A percentile compares a stretch with the other conserved stretches of the same genome.
These are phyloP conservation scores for Emmonsia crescens DNA, from an alignment of 2,329 filamentous ascomycete species.

Conservation along the genomic window DNA sequence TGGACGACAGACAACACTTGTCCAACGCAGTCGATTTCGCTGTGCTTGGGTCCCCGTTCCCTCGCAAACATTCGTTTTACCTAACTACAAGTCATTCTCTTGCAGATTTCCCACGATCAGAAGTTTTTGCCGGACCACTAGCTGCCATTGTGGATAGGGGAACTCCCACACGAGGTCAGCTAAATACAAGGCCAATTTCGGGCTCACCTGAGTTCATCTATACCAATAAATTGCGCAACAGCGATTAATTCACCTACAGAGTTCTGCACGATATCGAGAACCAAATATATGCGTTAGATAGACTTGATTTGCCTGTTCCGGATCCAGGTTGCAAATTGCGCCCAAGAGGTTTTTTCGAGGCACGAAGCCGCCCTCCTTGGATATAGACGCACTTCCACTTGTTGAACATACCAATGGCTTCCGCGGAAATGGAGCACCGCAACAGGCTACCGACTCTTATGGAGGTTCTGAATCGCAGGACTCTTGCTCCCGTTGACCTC, in stretches of 20 bases:
- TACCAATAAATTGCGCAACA: not conserved
- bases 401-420: constrained; percentile 13
- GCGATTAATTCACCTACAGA: not conserved
- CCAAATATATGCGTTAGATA: not conserved
- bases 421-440: constrained; percentile 42
- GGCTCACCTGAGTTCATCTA: not conserved
- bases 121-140: not conserved
- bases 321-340: not conserved
- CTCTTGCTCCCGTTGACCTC: constrained; percentile 88
- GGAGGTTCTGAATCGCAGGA: constrained; percentile 87
- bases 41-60: not conserved
- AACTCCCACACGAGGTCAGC: not conserved
- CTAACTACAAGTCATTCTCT: not conserved
- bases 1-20: constrained; percentile 1
- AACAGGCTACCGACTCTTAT: constrained; percentile 90
- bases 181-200: not conserved
- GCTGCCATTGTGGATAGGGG: not conserved
- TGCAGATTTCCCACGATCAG: not conserved
- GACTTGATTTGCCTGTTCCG: not conserved
- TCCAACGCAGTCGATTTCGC: not conserved
- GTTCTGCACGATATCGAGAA: not conserved
- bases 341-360: not conserved
- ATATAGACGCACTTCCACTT: not conserved
- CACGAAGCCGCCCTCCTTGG: not conserved
- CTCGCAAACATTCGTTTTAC: not conserved